phyloP scores from a whole-genome alignment of 371 early-diverging fungal species.

The Mucor lusitanicus region DNA sequence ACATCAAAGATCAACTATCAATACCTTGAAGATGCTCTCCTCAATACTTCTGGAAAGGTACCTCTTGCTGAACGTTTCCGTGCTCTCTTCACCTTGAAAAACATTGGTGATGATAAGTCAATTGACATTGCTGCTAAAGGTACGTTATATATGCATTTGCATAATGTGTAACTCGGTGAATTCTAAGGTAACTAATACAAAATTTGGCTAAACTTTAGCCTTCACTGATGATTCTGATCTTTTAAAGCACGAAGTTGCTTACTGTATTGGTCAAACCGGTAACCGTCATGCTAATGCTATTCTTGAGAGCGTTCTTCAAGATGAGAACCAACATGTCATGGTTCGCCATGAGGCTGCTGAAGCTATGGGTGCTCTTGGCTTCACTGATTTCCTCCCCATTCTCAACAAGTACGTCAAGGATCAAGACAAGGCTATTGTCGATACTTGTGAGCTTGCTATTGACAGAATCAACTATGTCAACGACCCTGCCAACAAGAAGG shows the following conservation, averaged over 20 bases:
- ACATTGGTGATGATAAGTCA: constrained; percentile 75
- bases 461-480: constrained; percentile 83
- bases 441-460: constrained; percentile 96
- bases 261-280: constrained; percentile 98
- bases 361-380: constrained; percentile 94
- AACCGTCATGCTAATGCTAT: constrained; percentile 79
- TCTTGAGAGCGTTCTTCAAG: constrained; percentile 70
- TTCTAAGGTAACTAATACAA: too few relatives aligned
- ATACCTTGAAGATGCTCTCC: constrained; percentile 57
- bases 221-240: constrained; percentile 90
- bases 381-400: constrained; percentile 61
- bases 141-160: constrained; percentile 21
- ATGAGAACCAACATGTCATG: constrained; percentile 88
- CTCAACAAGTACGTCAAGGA: constrained; percentile 77
- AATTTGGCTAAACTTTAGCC: too few relatives aligned
- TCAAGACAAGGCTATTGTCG: constrained; percentile 70
- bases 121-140: constrained; percentile 87
- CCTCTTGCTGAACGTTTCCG: constrained; percentile 88
- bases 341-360: constrained; percentile 99
- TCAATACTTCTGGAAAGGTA: constrained; percentile 61
- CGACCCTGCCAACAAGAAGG: constrained; percentile 48
- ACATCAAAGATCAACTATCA: constrained; percentile 37
- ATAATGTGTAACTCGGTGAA: neutral
- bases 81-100: constrained; percentile 95
- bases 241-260: constrained; percentile 98